Base-by-base conservation (phyloP, 1,284 basidiomycete genomes). In the Tilletiopsis washingtonensis region DNA sequence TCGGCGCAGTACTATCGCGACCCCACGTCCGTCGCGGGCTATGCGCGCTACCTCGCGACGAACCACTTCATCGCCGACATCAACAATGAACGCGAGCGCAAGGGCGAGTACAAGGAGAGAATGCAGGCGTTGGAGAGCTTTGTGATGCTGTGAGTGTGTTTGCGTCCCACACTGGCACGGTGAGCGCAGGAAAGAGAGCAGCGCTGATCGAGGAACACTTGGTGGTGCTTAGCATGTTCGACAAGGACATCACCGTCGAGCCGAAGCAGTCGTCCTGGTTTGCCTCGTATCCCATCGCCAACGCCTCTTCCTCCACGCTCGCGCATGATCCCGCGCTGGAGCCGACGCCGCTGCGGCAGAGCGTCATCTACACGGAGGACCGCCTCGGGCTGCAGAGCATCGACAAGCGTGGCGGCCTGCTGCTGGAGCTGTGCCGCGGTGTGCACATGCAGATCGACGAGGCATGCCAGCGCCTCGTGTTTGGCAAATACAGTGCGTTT, bases 1-100 rank as follows among this genome's bases (percentile, higher is more conserved):
- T 47, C 89, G 80, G 93, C 93, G 1, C 90, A 96, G 68, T 98
- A 97, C 75, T 97, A 81, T 74, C 83, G 93, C 36, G 91, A 97
- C 74, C 84, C 87, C 4, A 59, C 55, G 19, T 55, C 61, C 25
- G 46, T 52, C 11, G 76, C 75, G n/a, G 81, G 83, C 21, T 76
- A 91, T 41, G 79, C 80, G 5, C 74, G 78, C 7, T 98, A 96
- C 70, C 77, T 87, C 29, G 67, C 76, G 3, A 74, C 79, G 5
- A 91, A 88, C 74, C 65, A 69, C 43, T 78, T 77, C 49, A 40
- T 78, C 36, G 59, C 72, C 15, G 73, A 77, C 56, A 61, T 78
- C 76, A 72, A 72, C 57, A 72, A 72, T 49, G 69, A 72, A 37
- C 56, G 54, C 4, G 14, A 17, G 0, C 5, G 24, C 43, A 34